A percentile compares a stretch with the other conserved stretches of the same genome.
phyloP scores from a whole-genome alignment of 371 early-diverging fungal genomes.

The Vairimorpha apis region DNA sequence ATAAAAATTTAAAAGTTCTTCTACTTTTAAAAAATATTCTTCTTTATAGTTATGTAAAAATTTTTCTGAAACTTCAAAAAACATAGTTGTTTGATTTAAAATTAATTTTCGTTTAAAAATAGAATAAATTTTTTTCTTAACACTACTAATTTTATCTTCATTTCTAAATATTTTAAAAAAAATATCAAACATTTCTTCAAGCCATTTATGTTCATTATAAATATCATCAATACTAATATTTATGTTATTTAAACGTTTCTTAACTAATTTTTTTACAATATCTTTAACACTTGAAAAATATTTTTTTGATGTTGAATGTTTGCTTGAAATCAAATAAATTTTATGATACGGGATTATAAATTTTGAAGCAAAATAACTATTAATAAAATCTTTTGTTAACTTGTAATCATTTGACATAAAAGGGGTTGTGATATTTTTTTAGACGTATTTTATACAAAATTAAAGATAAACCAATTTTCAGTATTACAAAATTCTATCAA shows the following conservation, averaged over 20 bases:
- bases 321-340: neutral
- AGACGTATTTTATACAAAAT: too few species aligned
- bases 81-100: neutral
- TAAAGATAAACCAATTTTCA: too few species aligned
- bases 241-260: neutral
- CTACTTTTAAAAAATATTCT: too few species aligned
- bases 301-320: neutral
- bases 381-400: neutral
- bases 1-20: too few species aligned
- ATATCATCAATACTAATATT: neutral
- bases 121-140: neutral
- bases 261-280: neutral
- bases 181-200: neutral
- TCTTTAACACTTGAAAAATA: neutral
- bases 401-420: neutral
- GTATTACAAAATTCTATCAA: too few species aligned
- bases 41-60: neutral
- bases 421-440: too few species aligned
- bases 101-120: neutral
- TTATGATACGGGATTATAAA: neutral
- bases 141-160: neutral
- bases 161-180: constrained; percentile 3
- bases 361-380: neutral
- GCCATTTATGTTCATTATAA: neutral
- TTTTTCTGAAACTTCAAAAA: neutral